Base-by-base conservation (phyloP, 495 filamentous ascomycete species). In the Sordaria brevicollis region DNA sequence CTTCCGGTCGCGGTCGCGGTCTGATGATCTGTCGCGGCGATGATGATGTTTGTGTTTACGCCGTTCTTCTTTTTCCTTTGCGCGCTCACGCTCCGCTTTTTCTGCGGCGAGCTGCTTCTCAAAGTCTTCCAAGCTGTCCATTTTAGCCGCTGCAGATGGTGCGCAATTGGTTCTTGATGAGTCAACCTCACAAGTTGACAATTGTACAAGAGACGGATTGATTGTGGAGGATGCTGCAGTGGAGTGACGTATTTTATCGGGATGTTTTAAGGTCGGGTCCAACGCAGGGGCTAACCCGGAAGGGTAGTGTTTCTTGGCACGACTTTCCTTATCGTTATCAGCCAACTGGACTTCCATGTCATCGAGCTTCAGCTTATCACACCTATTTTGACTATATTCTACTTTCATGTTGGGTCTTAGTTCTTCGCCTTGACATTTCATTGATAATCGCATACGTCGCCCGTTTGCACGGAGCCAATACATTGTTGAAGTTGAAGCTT, bases 101-200 rank as follows among this genome's bases (percentile, higher is more conserved):
- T 86, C 86, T 25, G 83, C 82, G 0, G 83, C 84, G 5, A 87
- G 76, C 1, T 77, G n/a, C 71, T 86, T 86, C 69, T 88, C 86
- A 21, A 88, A 84, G 19, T 86, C 84, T 35, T 86, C 83, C 3
- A 87, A 79, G 69, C 83, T 77, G 71, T 85, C 83, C 86, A 88
- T 86, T 19, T 41, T 73, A 39, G 8, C 2, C 17, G 65, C 11
- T 36, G 1, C 31, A 13, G 35, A 38, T 11, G 19, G 15, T 29
- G 38, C 11, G 68, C 77, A 13, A 74, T 73, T 1, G 65, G 17
- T 65, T 34, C 25, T 21, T 67, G 34, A 5, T 62, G 11, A 57
- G 29, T n/a, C 49, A 31, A 62, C 39, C n/a, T 43, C 11, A 17
- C 49, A 62, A 62, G 25, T 62, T 15, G 25, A 17, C 49, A 29